phyloP scores from a whole-genome alignment of 495 filamentous ascomycete genomes.

The Talaromyces proteolyticus region DNA sequence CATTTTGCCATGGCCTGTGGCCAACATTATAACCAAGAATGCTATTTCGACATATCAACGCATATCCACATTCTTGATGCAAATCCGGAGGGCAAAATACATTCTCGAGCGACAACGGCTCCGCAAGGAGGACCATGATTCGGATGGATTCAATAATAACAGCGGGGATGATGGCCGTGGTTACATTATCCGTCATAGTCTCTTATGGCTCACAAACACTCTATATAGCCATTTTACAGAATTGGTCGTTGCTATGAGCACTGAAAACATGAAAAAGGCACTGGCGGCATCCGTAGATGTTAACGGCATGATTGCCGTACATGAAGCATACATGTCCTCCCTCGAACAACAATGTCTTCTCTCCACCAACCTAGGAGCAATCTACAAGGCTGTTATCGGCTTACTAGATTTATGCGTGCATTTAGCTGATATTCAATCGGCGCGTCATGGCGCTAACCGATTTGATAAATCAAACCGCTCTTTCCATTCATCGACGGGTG shows the following conservation, averaged over 20 bases:
- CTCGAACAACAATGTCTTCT: constrained; percentile 64
- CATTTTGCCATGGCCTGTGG: constrained; percentile 76
- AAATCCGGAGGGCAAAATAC: constrained; percentile 67
- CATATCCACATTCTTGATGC: constrained; percentile 69
- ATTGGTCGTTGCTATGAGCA: constrained; percentile 58
- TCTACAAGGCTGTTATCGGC: constrained; percentile 59
- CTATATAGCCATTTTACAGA: constrained; percentile 71
- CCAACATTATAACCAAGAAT: constrained; percentile 65
- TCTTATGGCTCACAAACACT: constrained; percentile 74
- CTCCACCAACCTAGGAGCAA: constrained; percentile 52
- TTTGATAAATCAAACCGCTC: constrained; percentile 12
- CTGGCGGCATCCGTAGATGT: constrained; percentile 64
- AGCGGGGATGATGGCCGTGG: constrained; percentile 36
- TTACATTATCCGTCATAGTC: constrained; percentile 60
- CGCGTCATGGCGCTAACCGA: constrained; percentile 15
- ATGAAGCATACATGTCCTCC: constrained; percentile 54
- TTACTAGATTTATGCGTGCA: constrained; percentile 53
- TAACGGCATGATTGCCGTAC: constrained; percentile 71
- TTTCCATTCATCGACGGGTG: neutral
- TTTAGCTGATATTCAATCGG: constrained; percentile 41
- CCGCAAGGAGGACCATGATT: constrained; percentile 3
- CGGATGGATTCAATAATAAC: constrained; percentile 4
- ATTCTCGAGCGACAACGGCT: constrained; percentile 55
- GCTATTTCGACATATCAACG: constrained; percentile 60
- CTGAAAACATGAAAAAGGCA: constrained; percentile 39